phyloP scores from a whole-genome alignment of 2,329 filamentous ascomycete genomes.

The Cladophialophora chaetospira region DNA sequence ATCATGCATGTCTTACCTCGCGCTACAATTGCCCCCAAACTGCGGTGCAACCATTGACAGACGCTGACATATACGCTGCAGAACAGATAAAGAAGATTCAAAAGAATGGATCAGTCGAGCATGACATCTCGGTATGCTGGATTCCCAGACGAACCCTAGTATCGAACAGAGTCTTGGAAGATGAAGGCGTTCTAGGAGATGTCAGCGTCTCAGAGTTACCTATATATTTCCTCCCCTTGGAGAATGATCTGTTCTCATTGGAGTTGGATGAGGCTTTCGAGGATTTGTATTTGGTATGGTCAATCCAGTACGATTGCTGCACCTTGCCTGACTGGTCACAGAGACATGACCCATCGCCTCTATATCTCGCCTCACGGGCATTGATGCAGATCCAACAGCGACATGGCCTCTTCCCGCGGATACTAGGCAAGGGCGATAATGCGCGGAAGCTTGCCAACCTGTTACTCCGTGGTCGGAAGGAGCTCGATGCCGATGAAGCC shows the following conservation, averaged over 20 bases:
- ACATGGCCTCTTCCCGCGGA: slow-evolving; percentile 89
- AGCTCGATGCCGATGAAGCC: slow-evolving; percentile 75
- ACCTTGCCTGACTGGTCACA: slow-evolving; percentile 36
- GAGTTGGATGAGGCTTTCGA: slow-evolving; percentile 85
- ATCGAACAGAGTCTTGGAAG: slow-evolving; percentile 87
- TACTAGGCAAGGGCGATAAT: slow-evolving; percentile 94
- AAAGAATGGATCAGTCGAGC: slow-evolving; percentile 81
- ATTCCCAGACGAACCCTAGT: slow-evolving; percentile 88
- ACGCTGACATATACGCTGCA: slow-evolving; percentile 46
- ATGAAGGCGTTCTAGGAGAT: slow-evolving; percentile 89
- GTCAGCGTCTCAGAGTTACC: slow-evolving; percentile 85
- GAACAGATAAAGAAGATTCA: slow-evolving; percentile 90
- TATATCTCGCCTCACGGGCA: slow-evolving; percentile 84
- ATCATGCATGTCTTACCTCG: no score
- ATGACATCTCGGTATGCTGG: slow-evolving; percentile 98
- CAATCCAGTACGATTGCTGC: background rate
- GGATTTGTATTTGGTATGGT: slow-evolving; percentile 75
- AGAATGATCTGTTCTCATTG: slow-evolving; percentile 86
- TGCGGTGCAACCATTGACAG: no score
- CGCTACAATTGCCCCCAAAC: no score
- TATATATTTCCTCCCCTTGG: slow-evolving; percentile 85
- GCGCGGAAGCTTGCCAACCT: slow-evolving; percentile 86
- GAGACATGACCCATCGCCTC: slow-evolving; percentile 86
- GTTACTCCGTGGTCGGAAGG: slow-evolving; percentile 86
- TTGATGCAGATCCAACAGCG: slow-evolving; percentile 92